These are phyloP conservation scores for Annona squamosa DNA, from an alignment of 164 flowering plant species.

Conservation along the genomic window DNA sequence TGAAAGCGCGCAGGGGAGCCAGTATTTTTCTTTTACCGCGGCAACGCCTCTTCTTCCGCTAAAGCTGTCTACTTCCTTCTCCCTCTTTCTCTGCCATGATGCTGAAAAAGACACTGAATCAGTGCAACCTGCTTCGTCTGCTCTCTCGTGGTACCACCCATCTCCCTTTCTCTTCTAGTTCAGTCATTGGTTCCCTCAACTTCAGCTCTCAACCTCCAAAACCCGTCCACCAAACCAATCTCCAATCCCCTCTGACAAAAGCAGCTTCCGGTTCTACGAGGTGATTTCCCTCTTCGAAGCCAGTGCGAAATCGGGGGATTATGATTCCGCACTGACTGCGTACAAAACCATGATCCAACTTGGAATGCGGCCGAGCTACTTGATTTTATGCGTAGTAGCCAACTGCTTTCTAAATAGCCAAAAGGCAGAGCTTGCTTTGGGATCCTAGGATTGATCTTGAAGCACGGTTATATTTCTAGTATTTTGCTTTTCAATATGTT, in stretches of 20 bases:
- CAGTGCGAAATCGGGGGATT: constrained; percentile 33
- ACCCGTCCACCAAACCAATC: constrained; percentile 20
- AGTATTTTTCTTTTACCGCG: no score
- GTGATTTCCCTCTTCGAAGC: constrained; percentile 33
- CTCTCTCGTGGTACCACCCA: background rate
- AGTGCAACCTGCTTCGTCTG: background rate
- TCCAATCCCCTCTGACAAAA: constrained; percentile 33
- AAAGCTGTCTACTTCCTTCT: background rate
- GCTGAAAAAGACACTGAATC: background rate
- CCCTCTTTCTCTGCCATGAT: background rate
- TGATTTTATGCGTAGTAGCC: constrained; percentile 35
- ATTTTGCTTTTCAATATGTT: constrained; percentile 35
- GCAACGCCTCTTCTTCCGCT: no score
- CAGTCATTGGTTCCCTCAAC: background rate
- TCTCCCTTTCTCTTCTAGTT: background rate
- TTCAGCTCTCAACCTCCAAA: constrained; percentile 7
- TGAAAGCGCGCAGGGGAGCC: no score
- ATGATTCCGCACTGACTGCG: constrained; percentile 34
- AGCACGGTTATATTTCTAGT: constrained; percentile 41
- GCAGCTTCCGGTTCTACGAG: constrained; percentile 24
- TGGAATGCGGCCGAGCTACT: constrained; percentile 27
- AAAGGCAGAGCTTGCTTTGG: constrained; percentile 32
- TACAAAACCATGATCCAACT: constrained; percentile 34
- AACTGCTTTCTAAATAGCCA: constrained; percentile 34
- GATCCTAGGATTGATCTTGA: constrained; percentile 44